These are phyloP conservation scores for Scheffersomyces segobiensis DNA, from an alignment of 1,139 yeast genomes.

Conservation along the genomic window DNA sequence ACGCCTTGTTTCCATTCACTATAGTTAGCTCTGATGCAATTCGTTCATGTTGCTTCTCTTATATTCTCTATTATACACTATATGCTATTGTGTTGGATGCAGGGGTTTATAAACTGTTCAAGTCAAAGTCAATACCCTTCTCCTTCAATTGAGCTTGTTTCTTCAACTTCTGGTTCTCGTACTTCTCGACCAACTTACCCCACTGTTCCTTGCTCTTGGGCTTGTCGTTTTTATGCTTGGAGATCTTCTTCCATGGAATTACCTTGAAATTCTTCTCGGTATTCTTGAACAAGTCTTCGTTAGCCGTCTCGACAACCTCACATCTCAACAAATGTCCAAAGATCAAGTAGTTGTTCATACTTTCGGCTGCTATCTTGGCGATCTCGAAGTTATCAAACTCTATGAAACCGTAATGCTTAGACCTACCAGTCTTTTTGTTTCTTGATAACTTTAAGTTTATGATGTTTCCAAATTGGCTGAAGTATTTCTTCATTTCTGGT, in stretches of 20 bases:
- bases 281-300: constrained; percentile 52
- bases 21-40: background rate
- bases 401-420: constrained; percentile 91
- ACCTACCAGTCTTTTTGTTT: constrained; percentile 86
- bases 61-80: background rate
- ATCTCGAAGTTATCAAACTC: constrained; percentile 76
- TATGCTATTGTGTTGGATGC: background rate
- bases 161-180: constrained; percentile 44
- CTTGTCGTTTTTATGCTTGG: constrained; percentile 55
- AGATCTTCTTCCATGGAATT: constrained; percentile 63
- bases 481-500: constrained; percentile 74
- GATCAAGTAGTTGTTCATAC: constrained; percentile 91
- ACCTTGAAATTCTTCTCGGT: constrained; percentile 55
- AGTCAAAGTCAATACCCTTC: constrained; percentile 55
- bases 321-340: constrained; percentile 83
- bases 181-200: constrained; percentile 45
- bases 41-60: background rate
- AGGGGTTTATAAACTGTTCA: constrained; percentile 10
- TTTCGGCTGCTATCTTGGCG: constrained; percentile 86
- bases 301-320: constrained; percentile 49
- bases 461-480: constrained; percentile 86
- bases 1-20: background rate
- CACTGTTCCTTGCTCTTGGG: constrained; percentile 61
- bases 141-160: constrained; percentile 49
- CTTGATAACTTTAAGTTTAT: constrained; percentile 78